Evolutionary conservation across 75 land plant species (phyloP).

Genomic region (Ceratopteris richardii): DNA sequence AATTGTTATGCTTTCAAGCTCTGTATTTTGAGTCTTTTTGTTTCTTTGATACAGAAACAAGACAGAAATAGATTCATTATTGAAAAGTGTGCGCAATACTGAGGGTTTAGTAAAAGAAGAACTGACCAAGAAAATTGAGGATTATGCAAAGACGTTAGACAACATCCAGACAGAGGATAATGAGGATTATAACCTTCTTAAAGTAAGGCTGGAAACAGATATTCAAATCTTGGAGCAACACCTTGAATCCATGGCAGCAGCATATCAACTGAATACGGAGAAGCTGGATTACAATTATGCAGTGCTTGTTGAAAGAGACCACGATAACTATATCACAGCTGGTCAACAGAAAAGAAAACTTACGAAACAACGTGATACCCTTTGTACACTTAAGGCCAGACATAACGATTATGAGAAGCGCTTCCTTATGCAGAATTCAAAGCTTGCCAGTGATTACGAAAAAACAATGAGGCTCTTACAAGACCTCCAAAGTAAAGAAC

Average conservation of each 20-base stretch:
- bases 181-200: slow-evolving; percentile 27
- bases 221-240: slow-evolving; percentile 27
- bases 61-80: slow-evolving; percentile 17
- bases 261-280: slow-evolving; percentile 26
- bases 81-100: slow-evolving; percentile 15
- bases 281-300: slow-evolving; percentile 30
- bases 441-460: slow-evolving; percentile 19
- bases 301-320: slow-evolving; percentile 28
- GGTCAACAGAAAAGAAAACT: slow-evolving; percentile 32
- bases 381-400: slow-evolving; percentile 10
- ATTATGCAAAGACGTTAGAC: slow-evolving; percentile 15
- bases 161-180: slow-evolving; percentile 13
- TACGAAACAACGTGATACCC: slow-evolving; percentile 25
- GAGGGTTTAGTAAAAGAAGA: slow-evolving; percentile 20
- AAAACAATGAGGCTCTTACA: slow-evolving; percentile 19
- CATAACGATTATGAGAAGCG: slow-evolving; percentile 19
- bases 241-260: slow-evolving; percentile 27
- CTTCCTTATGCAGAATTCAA: slow-evolving; percentile 19
- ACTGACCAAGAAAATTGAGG: slow-evolving; percentile 13
- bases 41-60: slow-evolving; percentile 14
- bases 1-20: too few species aligned
- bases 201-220: slow-evolving; percentile 25
- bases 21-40: too few species aligned
- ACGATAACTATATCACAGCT: slow-evolving; percentile 26
- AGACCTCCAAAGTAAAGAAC: slow-evolving; percentile 29